Percentiles rank a stretch among this genome's conserved stretches.
Evolutionary conservation across 2,329 filamentous ascomycete genomes (phyloP).

Genomic region (Westerdykella ornata): DNA sequence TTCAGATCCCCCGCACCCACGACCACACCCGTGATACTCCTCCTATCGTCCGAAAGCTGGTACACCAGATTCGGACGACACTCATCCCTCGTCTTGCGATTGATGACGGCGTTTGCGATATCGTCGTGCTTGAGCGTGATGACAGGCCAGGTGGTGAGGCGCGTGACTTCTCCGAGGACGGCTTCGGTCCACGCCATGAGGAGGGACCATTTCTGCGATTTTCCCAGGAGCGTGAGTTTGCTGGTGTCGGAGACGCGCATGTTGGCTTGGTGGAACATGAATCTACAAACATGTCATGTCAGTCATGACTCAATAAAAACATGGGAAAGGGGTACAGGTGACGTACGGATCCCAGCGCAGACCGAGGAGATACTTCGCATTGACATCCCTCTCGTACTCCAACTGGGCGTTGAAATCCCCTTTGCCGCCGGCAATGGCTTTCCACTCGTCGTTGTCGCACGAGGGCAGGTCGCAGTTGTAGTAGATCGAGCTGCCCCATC

Average conservation of each 20-base stretch:
- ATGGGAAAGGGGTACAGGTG: background rate
- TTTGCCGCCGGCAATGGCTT: slow-evolving; percentile 47
- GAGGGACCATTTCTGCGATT: slow-evolving; percentile 43
- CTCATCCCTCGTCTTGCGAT: slow-evolving; percentile 47
- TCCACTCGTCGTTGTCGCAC: slow-evolving; percentile 53
- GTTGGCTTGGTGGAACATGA: slow-evolving; percentile 60
- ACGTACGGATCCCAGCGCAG: slow-evolving; percentile 44
- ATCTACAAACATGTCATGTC: slow-evolving; percentile 15
- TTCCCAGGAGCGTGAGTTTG: slow-evolving; percentile 42
- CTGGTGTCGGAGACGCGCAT: slow-evolving; percentile 42
- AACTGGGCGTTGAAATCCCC: slow-evolving; percentile 48
- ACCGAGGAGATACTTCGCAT: slow-evolving; percentile 49
- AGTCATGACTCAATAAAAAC: background rate
- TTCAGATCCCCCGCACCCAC: slow-evolving; percentile 41
- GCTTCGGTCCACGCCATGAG: slow-evolving; percentile 52
- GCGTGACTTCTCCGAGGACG: slow-evolving; percentile 46
- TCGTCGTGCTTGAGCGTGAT: slow-evolving; percentile 51
- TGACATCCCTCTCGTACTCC: slow-evolving; percentile 45
- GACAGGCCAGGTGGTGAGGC: slow-evolving; percentile 46
- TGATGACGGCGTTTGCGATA: slow-evolving; percentile 44
- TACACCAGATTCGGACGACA: slow-evolving; percentile 46
- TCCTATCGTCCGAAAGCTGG: slow-evolving; percentile 36
- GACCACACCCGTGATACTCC: slow-evolving; percentile 43
- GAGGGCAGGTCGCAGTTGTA: slow-evolving; percentile 53
- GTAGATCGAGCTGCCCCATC: slow-evolving; percentile 55